A percentile compares a stretch with the other conserved stretches of the same genome.
Conservation (phyloP, 345 rosid genomes). For the Gossypium australe region DNA sequence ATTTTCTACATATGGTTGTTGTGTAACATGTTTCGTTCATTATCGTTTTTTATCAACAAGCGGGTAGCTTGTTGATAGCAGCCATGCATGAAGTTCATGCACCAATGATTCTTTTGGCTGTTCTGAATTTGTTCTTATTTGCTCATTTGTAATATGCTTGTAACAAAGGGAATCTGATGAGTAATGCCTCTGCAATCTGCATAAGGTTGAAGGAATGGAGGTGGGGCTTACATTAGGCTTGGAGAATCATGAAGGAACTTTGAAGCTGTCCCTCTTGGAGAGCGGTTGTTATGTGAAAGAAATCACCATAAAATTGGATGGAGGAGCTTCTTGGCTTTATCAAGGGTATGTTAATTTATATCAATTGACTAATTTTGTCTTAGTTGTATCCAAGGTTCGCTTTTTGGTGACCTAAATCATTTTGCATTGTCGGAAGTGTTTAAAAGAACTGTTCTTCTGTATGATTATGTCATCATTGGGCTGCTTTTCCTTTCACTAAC, state of each 20-base stretch:
- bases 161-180: conserved; percentile 43
- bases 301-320: conserved; percentile 64
- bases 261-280: conserved; percentile 62
- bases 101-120: neutral
- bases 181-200: conserved; percentile 48
- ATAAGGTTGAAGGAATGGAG: conserved; percentile 98
- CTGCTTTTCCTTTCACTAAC: neutral
- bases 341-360: conserved; percentile 59
- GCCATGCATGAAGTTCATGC: neutral
- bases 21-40: neutral
- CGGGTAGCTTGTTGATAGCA: neutral
- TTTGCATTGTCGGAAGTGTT: neutral
- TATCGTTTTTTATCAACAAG: neutral
- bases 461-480: neutral
- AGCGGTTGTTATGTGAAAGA: conserved; percentile 78
- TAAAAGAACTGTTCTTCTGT: neutral
- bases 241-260: conserved; percentile 65
- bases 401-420: neutral
- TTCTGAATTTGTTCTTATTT: conserved; percentile 13
- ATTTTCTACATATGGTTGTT: neutral
- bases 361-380: neutral
- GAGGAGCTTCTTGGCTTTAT: conserved; percentile 98
- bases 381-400: neutral
- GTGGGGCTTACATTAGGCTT: conserved; percentile 81
- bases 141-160: conserved; percentile 26